Evolutionary conservation across 164 flowering plant genomes (phyloP), one percentile per base, ranked within the genome.

Genomic region (Dillenia suffruticosa): DNA sequence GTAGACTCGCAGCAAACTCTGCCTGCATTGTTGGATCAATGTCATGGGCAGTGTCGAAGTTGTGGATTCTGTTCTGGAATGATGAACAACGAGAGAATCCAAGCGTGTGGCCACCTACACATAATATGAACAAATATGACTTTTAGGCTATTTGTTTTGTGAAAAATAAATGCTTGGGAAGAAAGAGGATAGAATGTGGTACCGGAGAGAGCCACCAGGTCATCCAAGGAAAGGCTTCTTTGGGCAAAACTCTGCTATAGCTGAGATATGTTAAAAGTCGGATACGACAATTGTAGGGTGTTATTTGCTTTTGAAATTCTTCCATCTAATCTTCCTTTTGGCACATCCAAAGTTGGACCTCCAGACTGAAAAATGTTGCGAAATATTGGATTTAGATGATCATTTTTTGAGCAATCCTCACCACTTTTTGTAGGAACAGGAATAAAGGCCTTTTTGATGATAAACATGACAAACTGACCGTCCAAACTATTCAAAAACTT

Each of bases 161-260:
- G 0, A 32, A 32, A 32, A 32, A 32, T 6, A 32, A 32, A 32
- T 5, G n/a, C 7, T 7, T 32, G 4, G 5, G 40, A 32, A 32
- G 40, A 32, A 32, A 32, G n/a, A n/a, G n/a, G n/a, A n/a, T n/a
- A n/a, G n/a, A n/a, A n/a, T n/a, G n/a, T 6, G 5, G 40, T 69
- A 86, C 92, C 97, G 68, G 96, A 92, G 60, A 92, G 92, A 60
- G 91, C 90, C 1, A 92, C 98, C 1, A 92, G 74, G 68, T 92
- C 96, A 16, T 70, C 62, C 44, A 76, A 51, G 50, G 89, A 80
- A 46, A 92, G 90, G 19, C 95, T 96, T 77, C 92, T 84, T 47
- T 84, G 85, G 44, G 88, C 70, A 77, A 87, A 89, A 78, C 83
- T 86, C 63, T 86, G 91, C 32, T 79, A 82, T 57, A 87, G 61